A percentile compares a stretch with the other conserved stretches of the same genome.
phyloP scores from a whole-genome alignment of 768 basidiomycete species.

The Mrakia blollopis region DNA sequence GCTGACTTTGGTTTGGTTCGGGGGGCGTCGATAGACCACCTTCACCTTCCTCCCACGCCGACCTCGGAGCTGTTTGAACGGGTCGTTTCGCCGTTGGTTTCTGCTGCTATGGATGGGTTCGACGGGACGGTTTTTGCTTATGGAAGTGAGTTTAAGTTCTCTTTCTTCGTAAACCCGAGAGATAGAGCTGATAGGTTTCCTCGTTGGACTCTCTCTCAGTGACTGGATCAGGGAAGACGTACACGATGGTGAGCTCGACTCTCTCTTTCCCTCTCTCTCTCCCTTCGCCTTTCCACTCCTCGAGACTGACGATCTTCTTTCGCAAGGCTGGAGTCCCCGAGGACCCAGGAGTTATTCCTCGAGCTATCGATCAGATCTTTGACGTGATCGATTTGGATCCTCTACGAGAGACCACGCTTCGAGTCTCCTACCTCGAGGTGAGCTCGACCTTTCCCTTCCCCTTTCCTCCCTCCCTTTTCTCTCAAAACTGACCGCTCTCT shows the following conservation, averaged over 20 bases:
- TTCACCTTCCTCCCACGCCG: slow-evolving; percentile 28
- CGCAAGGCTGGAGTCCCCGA: slow-evolving; percentile 21
- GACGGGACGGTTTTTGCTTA: slow-evolving; percentile 33
- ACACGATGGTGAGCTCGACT: slow-evolving; percentile 25
- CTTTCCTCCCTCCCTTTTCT: not conserved
- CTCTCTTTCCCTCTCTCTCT: slow-evolving; percentile 45
- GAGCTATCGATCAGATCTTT: slow-evolving; percentile 30
- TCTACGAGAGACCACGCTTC: slow-evolving; percentile 2
- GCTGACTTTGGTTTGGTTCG: not conserved
- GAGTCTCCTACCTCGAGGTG: slow-evolving; percentile 32
- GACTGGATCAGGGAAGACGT: slow-evolving; percentile 30
- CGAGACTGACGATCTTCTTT: not conserved
- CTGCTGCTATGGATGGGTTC: slow-evolving; percentile 23
- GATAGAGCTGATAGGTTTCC: no score
- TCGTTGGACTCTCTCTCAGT: not conserved
- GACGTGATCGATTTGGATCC: slow-evolving; percentile 26
- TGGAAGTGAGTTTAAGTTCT: slow-evolving; percentile 14
- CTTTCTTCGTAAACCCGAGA: no score
- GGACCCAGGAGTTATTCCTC: slow-evolving; percentile 31
- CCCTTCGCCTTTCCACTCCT: slow-evolving; percentile 74
- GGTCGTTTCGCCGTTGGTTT: slow-evolving; percentile 26
- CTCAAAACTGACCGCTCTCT: not conserved
- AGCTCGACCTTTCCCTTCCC: not conserved
- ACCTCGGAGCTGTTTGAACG: slow-evolving; percentile 22
- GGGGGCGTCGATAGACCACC: slow-evolving; percentile 23